Base-by-base conservation (phyloP, 2,329 filamentous ascomycete genomes). In the Myriangium duriaei region DNA sequence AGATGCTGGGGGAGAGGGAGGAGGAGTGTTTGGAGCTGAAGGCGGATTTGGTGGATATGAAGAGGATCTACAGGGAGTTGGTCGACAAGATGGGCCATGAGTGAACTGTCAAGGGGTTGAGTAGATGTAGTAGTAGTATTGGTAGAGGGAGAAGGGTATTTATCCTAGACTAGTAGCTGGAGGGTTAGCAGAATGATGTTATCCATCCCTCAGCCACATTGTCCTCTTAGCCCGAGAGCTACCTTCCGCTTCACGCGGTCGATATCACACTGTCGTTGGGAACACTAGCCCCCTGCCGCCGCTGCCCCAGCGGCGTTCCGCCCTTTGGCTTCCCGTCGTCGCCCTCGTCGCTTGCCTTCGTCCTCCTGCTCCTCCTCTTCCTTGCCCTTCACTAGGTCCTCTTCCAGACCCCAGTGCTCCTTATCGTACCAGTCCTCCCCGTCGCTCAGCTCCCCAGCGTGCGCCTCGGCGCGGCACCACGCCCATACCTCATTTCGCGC, bases 1-100 rank as follows among this genome's bases (percentile, higher is more conserved):
- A 96, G 63, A 79, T 96, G 76, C 63, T 98, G 40, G 91, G 91
- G 1, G 91, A 98, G 71, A 94, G 94, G 72, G 94, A 85, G 58
- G 91, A 98, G 67, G 66, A 81, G 53, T 87, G 94, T 2, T 86
- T 94, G 54, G 91, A 98, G 67, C 65, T 98, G 48, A 76, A 71
- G 58, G 79, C 81, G 10, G 91, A 96, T 66, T 81, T 98, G 37
- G 69, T 77, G 47, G 91, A 98, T 65, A 70, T 98, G 57, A 98
- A 98, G 67, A 80, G 79, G 53, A 94, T 98, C 71, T 96, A 96
- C 64, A 76, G 85, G 47, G 88, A 96, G 55, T 62, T 98, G 57
- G 81, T 93, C 34, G 83, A 93, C 44, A 42, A 46, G 36, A 58
- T 56, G 40, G 46, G 54, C 17, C 48, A 47, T 14, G 30, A 38